These are phyloP conservation scores for Stephania japonica DNA, from an alignment of 164 flowering plant genomes.

Conservation along the genomic window DNA sequence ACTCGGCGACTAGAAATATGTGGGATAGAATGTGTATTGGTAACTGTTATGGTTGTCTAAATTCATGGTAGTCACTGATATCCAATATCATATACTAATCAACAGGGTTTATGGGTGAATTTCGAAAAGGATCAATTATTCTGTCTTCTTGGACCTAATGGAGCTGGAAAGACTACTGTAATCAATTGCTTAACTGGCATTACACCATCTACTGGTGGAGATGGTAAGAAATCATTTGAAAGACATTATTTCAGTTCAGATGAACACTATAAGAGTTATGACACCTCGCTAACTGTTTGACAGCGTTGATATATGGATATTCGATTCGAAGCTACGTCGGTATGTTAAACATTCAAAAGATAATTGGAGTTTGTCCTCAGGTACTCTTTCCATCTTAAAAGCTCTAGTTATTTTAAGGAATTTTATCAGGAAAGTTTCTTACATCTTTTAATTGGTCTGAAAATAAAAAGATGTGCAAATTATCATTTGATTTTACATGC, in stretches of 20 bases:
- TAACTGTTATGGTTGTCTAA: too few relatives aligned
- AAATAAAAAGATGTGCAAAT: neutral
- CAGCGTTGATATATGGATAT: slow-evolving; percentile 87
- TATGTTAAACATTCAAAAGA: slow-evolving; percentile 74
- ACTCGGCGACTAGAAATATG: too few relatives aligned
- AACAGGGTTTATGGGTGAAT: slow-evolving; percentile 9
- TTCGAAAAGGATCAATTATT: slow-evolving; percentile 72
- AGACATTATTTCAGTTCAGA: neutral
- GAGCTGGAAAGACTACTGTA: slow-evolving; percentile 13
- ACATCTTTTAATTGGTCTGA: neutral
- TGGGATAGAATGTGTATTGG: too few relatives aligned
- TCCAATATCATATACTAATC: neutral
- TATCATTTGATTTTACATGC: slow-evolving; percentile 3
- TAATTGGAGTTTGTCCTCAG: slow-evolving; percentile 99
- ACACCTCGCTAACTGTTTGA: slow-evolving; percentile 7
- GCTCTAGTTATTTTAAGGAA: neutral
- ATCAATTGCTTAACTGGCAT: slow-evolving; percentile 80
- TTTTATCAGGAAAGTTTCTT: neutral
- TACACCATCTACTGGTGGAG: slow-evolving; percentile 84
- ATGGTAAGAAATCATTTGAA: slow-evolving; percentile 48
- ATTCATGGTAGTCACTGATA: neutral
- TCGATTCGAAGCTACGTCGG: slow-evolving; percentile 75
- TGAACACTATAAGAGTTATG: neutral
- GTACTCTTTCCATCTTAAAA: slow-evolving; percentile 26
- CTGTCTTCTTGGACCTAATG: slow-evolving; percentile 25